Percentiles rank a stretch among this genome's conserved stretches.
Conservation (phyloP, 2,329 filamentous ascomycete species). For the Trichoderma sp. region DNA sequence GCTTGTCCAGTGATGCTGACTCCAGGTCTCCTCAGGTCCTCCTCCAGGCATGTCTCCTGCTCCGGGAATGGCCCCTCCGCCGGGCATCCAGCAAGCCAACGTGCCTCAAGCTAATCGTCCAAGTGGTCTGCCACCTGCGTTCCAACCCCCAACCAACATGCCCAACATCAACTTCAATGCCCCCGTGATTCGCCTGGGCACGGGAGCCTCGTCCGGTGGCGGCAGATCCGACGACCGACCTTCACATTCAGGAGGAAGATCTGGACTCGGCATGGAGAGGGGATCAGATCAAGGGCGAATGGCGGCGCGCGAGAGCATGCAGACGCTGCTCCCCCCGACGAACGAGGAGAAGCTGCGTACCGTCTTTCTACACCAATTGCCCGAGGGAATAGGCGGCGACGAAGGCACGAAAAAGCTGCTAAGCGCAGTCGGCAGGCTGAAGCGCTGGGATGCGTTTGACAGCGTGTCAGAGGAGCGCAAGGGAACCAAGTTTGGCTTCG, state of each 20-base stretch:
- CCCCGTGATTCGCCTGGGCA: constrained; percentile 90
- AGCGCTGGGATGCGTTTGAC: constrained; percentile 80
- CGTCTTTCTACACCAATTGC: constrained; percentile 85
- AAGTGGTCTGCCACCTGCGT: constrained; percentile 77
- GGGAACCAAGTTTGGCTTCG: constrained; percentile 88
- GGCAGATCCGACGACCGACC: constrained; percentile 47
- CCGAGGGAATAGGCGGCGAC: constrained; percentile 74
- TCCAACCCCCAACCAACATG: constrained; percentile 87
- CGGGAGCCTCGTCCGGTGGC: constrained; percentile 61
- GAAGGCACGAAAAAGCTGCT: constrained; percentile 79
- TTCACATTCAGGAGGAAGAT: constrained; percentile 44
- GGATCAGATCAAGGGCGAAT: constrained; percentile 68
- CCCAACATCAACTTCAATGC: constrained; percentile 98
- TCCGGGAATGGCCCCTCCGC: constrained; percentile 77
- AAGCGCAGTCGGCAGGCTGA: constrained; percentile 72
- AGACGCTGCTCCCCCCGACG: constrained; percentile 77
- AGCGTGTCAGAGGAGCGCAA: constrained; percentile 67
- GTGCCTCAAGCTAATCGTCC: constrained; percentile 76
- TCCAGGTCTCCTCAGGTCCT: constrained; percentile 55
- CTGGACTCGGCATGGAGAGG: constrained; percentile 63
- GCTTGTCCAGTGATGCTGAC: not conserved
- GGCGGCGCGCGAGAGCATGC: constrained; percentile 67
- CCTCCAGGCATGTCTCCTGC: constrained; percentile 79
- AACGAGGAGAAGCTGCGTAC: constrained; percentile 90
- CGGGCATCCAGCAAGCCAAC: constrained; percentile 75